Evolutionary conservation across 495 filamentous ascomycete genomes (phyloP).

Genomic region (Hypoxylon fragiforme): DNA sequence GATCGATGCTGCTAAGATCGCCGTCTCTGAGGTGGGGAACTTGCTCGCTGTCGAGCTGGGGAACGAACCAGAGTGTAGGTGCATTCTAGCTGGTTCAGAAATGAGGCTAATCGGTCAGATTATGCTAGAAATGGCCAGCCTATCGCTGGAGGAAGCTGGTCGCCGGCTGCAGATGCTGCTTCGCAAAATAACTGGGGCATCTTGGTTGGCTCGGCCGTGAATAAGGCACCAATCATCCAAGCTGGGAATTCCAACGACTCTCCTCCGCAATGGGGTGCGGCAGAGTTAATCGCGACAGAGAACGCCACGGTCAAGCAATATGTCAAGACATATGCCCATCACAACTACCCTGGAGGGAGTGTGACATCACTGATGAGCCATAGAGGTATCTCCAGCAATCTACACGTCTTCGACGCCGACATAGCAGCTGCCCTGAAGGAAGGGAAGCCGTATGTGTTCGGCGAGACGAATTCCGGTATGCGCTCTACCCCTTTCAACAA

Average conservation of each 20-base stretch:
- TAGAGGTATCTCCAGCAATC: slow-evolving; percentile 49
- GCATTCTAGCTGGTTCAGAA: slow-evolving; percentile 8
- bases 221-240: slow-evolving; percentile 51
- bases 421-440: slow-evolving; percentile 48
- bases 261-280: slow-evolving; percentile 55
- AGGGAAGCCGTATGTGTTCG: slow-evolving; percentile 59
- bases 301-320: slow-evolving; percentile 54
- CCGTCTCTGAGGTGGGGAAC: slow-evolving; percentile 50
- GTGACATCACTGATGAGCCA: slow-evolving; percentile 58
- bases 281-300: slow-evolving; percentile 49
- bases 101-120: too few species aligned
- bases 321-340: slow-evolving; percentile 58
- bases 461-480: slow-evolving; percentile 62
- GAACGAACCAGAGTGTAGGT: slow-evolving; percentile 64
- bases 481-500: background rate
- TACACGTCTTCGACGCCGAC: slow-evolving; percentile 54
- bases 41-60: slow-evolving; percentile 62
- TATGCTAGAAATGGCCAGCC: slow-evolving; percentile 51
- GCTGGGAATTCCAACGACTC: slow-evolving; percentile 62
- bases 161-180: slow-evolving; percentile 53
- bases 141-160: slow-evolving; percentile 59
- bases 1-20: slow-evolving; percentile 56
- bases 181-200: slow-evolving; percentile 60
- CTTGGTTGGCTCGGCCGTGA: slow-evolving; percentile 53
- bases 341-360: slow-evolving; percentile 62